Evolutionary conservation across 2,329 filamentous ascomycete species (phyloP), one percentile per base, ranked within the genome.

Genomic region (Cladosporium oxysporum): DNA sequence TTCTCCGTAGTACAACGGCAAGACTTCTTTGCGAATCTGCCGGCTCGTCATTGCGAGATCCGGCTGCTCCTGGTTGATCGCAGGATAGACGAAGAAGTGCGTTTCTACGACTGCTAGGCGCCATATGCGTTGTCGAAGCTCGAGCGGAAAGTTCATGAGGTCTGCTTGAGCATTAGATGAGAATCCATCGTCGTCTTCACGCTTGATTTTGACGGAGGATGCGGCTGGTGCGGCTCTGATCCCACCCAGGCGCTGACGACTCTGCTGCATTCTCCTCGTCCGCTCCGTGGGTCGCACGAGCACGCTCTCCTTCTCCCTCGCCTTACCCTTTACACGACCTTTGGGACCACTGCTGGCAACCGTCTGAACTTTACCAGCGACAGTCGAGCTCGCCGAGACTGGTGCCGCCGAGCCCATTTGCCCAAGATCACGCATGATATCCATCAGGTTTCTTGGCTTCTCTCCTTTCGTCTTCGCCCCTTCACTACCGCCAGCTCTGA

Each of bases 1-100:
- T 60, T 71, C 68, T 11, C 64, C 65, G 53, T 75, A 75, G 58
- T 68, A 73, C 26, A 74, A 63, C 5, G 68, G 68, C 58, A 74
- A 52, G 4, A 71, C 71, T 16, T 73, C 72, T 6, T 52, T 47
- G 0, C 74, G 67, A n/a, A 74, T 63, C 35, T 70, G 64, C 14
- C 61, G 66, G 26, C 62, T 66, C 2, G 69, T 69, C 69, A 73
- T 71, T 0, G 69, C 69, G 12, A 74, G 41, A 55, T 73, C 73
- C 14, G 73, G 71, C 62, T 75, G 73, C 35, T 74, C 70, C 0
- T 53, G 65, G 6, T 16, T 28, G 7, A 49, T 60, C 2, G 66
- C 67, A 1, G 71, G 71, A 33, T 67, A 69, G 35, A 73, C 59
- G 62, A 71, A 72, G 58, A 61, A 47, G 11, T 62, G 66, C 6